Conservation (phyloP, 2,329 filamentous ascomycete genomes). For the Paraphaeosphaeria minitans region DNA sequence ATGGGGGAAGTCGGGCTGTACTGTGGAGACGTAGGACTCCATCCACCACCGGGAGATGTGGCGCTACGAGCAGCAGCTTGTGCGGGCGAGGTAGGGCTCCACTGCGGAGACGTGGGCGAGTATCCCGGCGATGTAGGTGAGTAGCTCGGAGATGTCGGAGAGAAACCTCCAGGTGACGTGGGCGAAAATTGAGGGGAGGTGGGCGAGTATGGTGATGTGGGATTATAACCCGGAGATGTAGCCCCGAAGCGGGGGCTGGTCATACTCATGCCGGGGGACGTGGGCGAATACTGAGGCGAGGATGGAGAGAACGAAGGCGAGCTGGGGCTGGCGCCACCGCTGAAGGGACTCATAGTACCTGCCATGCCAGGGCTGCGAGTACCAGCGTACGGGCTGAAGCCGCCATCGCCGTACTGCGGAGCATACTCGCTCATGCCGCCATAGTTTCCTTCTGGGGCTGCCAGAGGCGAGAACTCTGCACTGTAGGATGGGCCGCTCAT, state of each 20-base stretch:
- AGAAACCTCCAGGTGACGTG: constrained; percentile 64
- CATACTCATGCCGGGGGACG: constrained; percentile 60
- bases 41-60: constrained; percentile 45
- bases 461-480: constrained; percentile 76
- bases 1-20: constrained; percentile 61
- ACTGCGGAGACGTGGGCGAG: constrained; percentile 63
- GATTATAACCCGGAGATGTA: constrained; percentile 53
- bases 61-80: constrained; percentile 41
- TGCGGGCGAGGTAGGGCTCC: constrained; percentile 64
- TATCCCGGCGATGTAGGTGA: constrained; percentile 56
- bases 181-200: constrained; percentile 58
- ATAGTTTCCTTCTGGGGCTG: constrained; percentile 64
- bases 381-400: constrained; percentile 69
- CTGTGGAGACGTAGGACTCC: constrained; percentile 63
- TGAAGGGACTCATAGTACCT: constrained; percentile 69
- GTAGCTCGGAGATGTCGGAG: constrained; percentile 59
- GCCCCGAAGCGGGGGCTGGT: constrained; percentile 58
- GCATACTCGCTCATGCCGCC: constrained; percentile 67
- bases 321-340: constrained; percentile 63
- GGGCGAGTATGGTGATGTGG: constrained; percentile 61
- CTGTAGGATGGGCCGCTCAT: constrained; percentile 65
- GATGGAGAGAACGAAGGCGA: constrained; percentile 48
- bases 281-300: constrained; percentile 46
- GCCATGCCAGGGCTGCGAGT: constrained; percentile 69
- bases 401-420: constrained; percentile 65